A percentile compares a stretch with the other conserved stretches of the same genome.
Evolutionary conservation across 192 early-diverging fungal genomes (phyloP).

Genomic region (Entomortierella lignicola): DNA sequence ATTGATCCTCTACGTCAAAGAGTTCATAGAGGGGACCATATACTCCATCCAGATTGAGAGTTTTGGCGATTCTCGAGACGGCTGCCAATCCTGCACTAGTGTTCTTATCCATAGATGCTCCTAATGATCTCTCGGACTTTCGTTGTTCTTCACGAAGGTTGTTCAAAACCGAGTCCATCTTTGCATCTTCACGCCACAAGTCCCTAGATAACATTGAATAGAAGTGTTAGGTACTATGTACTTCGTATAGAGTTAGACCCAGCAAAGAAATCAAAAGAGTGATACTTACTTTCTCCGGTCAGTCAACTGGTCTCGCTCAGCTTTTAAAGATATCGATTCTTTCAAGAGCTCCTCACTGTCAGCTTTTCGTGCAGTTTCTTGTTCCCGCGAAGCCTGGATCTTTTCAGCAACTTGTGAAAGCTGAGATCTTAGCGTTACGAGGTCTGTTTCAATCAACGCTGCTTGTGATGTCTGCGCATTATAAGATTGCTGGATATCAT

Average conservation of each 20-base stretch:
- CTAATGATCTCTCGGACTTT: conserved; percentile 77
- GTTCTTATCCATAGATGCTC: conserved; percentile 84
- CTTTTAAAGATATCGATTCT: conserved; percentile 34
- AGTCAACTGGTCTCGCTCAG: conserved; percentile 66
- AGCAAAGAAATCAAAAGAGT: neutral
- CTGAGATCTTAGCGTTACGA: conserved; percentile 32
- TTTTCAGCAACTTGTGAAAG: conserved; percentile 35
- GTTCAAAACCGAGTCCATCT: conserved; percentile 71
- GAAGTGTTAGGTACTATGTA: neutral
- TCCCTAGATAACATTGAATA: conserved; percentile 61
- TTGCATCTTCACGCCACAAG: conserved; percentile 90
- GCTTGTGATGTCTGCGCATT: conserved; percentile 67
- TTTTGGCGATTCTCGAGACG: conserved; percentile 74
- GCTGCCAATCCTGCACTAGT: conserved; percentile 84
- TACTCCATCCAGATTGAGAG: conserved; percentile 75
- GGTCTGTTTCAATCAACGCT: conserved; percentile 50
- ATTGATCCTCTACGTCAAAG: conserved; percentile 87
- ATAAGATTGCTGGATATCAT: conserved; percentile 66
- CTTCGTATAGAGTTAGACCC: too few relatives aligned
- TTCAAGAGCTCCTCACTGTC: conserved; percentile 13
- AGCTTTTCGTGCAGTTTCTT: conserved; percentile 13
- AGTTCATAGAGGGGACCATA: conserved; percentile 94
- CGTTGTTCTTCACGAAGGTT: conserved; percentile 80
- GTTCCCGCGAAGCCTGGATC: conserved; percentile 20
- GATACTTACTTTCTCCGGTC: conserved; percentile 76